Conservation (phyloP, 768 basidiomycete species). For the Mycena galopus region DNA sequence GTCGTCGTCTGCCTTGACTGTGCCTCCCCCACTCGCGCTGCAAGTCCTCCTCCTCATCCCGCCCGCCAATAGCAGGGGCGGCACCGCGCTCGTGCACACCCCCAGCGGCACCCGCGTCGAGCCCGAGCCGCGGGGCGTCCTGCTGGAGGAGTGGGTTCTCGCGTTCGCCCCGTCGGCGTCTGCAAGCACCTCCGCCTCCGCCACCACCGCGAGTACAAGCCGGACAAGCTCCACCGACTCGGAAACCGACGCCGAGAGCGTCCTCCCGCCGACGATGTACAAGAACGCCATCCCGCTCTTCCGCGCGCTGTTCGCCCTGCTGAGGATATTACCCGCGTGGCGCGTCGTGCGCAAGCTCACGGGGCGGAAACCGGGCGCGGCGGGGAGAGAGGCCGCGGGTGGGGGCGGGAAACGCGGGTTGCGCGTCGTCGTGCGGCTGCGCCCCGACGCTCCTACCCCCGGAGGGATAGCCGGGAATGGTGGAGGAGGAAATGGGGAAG, state of each 20-base stretch:
- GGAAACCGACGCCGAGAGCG: constrained; percentile 58
- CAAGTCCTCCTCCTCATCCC: too few relatives aligned
- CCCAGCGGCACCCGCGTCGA: constrained; percentile 74
- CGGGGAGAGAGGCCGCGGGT: constrained; percentile 31
- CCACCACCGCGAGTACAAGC: too few relatives aligned
- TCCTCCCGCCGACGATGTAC: constrained; percentile 83
- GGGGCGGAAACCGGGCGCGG: constrained; percentile 56
- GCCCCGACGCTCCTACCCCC: too few relatives aligned
- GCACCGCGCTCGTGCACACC: constrained; percentile 81
- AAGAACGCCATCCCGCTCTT: constrained; percentile 89
- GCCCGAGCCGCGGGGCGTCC: constrained; percentile 75
- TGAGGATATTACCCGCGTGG: constrained; percentile 84
- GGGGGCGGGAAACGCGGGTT: constrained; percentile 23
- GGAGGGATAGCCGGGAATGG: too few relatives aligned
- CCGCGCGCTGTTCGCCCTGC: constrained; percentile 79
- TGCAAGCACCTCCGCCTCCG: too few relatives aligned
- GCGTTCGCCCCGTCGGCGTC: constrained; percentile 51
- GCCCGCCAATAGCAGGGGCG: too few relatives aligned
- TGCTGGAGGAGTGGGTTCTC: constrained; percentile 83
- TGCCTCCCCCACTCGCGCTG: too few relatives aligned
- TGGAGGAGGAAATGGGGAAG: too few relatives aligned
- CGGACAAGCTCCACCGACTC: too few relatives aligned
- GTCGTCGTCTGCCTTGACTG: too few relatives aligned
- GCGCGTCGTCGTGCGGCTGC: constrained; percentile 41
- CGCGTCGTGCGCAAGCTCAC: constrained; percentile 73